Conservation (phyloP, 345 rosid species). For the Balakata baccata region DNA sequence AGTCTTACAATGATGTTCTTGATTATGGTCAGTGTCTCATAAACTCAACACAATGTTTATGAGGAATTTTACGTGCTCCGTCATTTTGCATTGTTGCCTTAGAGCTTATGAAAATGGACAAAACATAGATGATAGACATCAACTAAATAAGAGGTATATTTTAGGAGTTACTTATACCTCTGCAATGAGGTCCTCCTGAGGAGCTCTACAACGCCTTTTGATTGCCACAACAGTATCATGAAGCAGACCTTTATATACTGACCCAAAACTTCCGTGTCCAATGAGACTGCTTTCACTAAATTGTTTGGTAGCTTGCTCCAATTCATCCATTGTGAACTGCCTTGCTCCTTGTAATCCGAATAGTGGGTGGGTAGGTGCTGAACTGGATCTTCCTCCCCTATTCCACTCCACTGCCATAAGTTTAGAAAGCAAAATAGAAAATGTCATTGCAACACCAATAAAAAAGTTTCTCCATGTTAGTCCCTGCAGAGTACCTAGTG, state of each 20-base stretch:
- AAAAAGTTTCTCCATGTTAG: slow-evolving; percentile 1
- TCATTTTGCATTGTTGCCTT: not conserved
- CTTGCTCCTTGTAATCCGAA: slow-evolving; percentile 33
- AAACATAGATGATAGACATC: not conserved
- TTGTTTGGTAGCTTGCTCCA: slow-evolving; percentile 54
- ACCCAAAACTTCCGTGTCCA: slow-evolving; percentile 57
- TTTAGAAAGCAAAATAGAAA: slow-evolving; percentile 10
- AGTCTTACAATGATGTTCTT: not conserved
- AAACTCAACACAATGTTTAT: not conserved
- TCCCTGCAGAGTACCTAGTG: slow-evolving; percentile 32
- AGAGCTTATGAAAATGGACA: not conserved
- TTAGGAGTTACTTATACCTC: slow-evolving; percentile 39
- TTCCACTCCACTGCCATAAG: slow-evolving; percentile 37
- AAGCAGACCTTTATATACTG: slow-evolving; percentile 50
- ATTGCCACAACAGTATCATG: slow-evolving; percentile 48
- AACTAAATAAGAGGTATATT: not conserved
- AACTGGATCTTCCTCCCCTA: slow-evolving; percentile 37
- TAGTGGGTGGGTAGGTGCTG: slow-evolving; percentile 26
- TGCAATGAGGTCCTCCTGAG: slow-evolving; percentile 38
- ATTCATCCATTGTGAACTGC: slow-evolving; percentile 52
- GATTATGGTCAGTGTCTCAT: not conserved
- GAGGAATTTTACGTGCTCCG: not conserved
- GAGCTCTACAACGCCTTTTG: slow-evolving; percentile 44
- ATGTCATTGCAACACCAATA: not conserved
- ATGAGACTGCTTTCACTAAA: slow-evolving; percentile 44